Base-by-base conservation (phyloP, 331 rosid genomes). In the Pyracantha coccinea region DNA sequence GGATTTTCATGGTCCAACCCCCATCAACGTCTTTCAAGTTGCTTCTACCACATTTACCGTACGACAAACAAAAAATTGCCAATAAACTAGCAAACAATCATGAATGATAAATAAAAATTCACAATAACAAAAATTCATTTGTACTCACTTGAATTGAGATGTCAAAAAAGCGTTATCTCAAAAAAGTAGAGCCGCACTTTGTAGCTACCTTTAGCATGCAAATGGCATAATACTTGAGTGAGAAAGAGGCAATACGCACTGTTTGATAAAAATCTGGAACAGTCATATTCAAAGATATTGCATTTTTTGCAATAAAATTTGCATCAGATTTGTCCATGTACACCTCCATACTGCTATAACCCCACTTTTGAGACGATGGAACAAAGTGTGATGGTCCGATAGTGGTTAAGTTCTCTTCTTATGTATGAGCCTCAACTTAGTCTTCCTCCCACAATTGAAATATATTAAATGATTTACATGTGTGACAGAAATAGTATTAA, bases 161-260 rank as follows among this genome's bases (percentile, higher is more conserved):
- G 79, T 92, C 90, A 31, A 92, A 92, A 60, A 89, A 73, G 79
- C 96, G 80, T 83, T 60, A 88, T 88, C 80, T 92, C 96, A 61
- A 93, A 92, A 83, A 93, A 91, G 64, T 91, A 89, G 64, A 89
- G 97, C 82, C 80, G 72, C 75, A 93, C 98, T 78, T 78, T 89
- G 79, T 91, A 91, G 65, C 77, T 85, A 5, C 98, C 98, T 82
- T 77, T 13, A 27, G 55, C 83, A 92, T 71, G 66, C 96, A 92
- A 79, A 89, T 69, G 35, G 89, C 90, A 67, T 86, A 89, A 69
- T 91, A 93, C 75, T 86, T 89, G 2, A 93, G 97, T 20, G 97
- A 86, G 32, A 85, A 15, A 32, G 93, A 93, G 20, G 98, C 31
- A 44, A 89, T 69, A 12, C 96, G 89, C 0, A 97, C 96, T 1